A percentile compares a stretch with the other conserved stretches of the same genome.
Evolutionary conservation across 2,329 filamentous ascomycete genomes (phyloP).

Genomic region (Verticillium tricorpus): DNA sequence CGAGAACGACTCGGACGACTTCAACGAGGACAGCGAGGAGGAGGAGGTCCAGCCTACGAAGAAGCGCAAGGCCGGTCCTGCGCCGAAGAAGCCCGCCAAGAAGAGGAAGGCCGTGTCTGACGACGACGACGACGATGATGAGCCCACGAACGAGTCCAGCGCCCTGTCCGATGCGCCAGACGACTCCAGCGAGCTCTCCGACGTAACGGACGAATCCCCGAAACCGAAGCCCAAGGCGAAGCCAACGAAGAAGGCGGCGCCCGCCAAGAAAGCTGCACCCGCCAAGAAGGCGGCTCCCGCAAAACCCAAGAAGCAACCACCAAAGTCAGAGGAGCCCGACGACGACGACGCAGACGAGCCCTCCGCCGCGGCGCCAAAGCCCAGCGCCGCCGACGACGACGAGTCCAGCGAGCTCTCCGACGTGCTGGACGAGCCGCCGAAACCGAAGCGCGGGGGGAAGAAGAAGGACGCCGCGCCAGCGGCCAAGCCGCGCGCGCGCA

Average conservation of each 20-base stretch:
- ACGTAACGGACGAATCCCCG: not conserved
- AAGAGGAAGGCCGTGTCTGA: not conserved
- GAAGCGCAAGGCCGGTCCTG: slow-evolving; percentile 4
- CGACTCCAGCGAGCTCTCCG: not conserved
- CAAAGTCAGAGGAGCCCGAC: not conserved
- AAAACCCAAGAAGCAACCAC: not conserved
- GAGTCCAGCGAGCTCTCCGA: slow-evolving; percentile 56
- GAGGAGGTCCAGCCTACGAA: not conserved
- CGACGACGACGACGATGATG: not conserved
- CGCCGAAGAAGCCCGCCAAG: not conserved
- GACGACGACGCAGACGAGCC: slow-evolving; percentile 2
- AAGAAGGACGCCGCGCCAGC: slow-evolving; percentile 40
- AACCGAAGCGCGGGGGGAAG: slow-evolving; percentile 46
- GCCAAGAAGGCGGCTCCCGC: not conserved
- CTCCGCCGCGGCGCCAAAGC: not conserved
- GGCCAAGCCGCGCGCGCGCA: slow-evolving; percentile 16
- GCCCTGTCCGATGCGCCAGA: not conserved
- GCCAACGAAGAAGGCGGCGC: not conserved
- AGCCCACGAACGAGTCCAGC: not conserved
- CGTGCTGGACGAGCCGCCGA: slow-evolving; percentile 68
- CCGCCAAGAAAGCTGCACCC: not conserved
- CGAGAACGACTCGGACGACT: slow-evolving; percentile 10
- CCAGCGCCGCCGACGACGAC: slow-evolving; percentile 12
- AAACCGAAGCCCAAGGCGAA: not conserved
- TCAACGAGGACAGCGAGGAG: not conserved